These are phyloP conservation scores for Gomphus sp. DNA, from an alignment of 1,284 basidiomycete genomes.

Conservation along the genomic window DNA sequence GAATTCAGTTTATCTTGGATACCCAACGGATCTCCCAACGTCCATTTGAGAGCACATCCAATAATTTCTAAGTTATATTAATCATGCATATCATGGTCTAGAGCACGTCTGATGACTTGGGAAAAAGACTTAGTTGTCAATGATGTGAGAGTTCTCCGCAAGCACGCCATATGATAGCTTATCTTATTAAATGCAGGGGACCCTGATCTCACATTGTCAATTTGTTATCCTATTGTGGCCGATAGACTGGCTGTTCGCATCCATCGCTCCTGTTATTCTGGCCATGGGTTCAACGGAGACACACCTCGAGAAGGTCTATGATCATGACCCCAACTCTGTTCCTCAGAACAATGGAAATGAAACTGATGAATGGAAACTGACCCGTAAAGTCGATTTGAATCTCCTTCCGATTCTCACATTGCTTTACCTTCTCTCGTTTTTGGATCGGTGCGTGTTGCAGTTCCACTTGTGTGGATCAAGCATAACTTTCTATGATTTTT, in stretches of 20 bases:
- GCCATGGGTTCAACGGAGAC: background rate
- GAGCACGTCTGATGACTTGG: background rate
- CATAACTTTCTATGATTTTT: background rate
- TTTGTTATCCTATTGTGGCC: background rate
- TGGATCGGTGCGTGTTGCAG: conserved; percentile 41
- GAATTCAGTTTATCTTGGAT: too few species aligned
- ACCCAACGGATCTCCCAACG: too few species aligned
- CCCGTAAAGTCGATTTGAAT: conserved; percentile 4
- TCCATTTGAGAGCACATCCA: too few species aligned
- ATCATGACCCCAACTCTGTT: background rate
- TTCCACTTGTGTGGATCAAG: background rate
- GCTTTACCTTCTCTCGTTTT: conserved; percentile 58
- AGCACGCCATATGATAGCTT: background rate
- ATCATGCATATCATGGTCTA: too few species aligned
- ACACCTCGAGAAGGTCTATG: background rate
- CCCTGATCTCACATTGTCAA: too few species aligned
- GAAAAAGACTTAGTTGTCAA: background rate
- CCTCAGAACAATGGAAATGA: background rate
- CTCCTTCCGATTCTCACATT: conserved; percentile 48
- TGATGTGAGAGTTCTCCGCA: background rate
- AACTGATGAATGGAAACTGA: background rate
- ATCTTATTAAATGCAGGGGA: background rate
- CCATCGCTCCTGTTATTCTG: background rate
- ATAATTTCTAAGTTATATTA: too few species aligned
- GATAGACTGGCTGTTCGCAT: background rate